phyloP scores from a whole-genome alignment of 2,329 filamentous ascomycete species.

The Pseudonectria buxi region DNA sequence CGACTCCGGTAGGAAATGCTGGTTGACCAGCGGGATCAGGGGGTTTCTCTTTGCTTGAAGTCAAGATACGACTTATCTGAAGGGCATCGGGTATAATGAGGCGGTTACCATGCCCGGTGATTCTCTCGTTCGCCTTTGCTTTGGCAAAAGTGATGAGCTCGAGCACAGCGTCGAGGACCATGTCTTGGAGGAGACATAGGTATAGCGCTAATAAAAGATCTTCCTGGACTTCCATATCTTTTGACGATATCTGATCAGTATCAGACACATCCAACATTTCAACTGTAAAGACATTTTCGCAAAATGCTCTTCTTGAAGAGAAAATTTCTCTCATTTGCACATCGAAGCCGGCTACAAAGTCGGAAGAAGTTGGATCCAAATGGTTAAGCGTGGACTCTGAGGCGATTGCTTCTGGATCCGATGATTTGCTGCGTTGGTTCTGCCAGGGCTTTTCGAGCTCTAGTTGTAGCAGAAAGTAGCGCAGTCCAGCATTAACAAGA shows the following conservation, averaged over 20 bases:
- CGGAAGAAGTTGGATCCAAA: constrained; percentile 1
- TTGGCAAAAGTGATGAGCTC: constrained; percentile 5
- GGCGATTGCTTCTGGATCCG: background rate
- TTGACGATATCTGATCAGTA: background rate
- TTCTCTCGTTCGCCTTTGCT: constrained; percentile 2
- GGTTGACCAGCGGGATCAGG: background rate
- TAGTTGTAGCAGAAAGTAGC: constrained; percentile 5
- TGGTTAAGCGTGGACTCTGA: background rate
- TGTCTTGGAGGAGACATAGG: constrained; percentile 4
- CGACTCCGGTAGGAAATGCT: background rate
- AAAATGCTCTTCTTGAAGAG: constrained; percentile 1
- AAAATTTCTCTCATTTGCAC: constrained; percentile 3
- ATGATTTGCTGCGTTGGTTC: background rate
- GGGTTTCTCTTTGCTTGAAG: background rate
- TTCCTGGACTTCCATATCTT: constrained; percentile 3
- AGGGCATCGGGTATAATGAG: constrained; percentile 1
- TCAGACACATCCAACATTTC: constrained; percentile 1
- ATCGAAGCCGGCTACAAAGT: constrained; percentile 1
- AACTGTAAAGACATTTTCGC: constrained; percentile 2
- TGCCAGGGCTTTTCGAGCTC: background rate
- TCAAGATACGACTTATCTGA: too few relatives aligned
- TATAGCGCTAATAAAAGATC: constrained; percentile 6
- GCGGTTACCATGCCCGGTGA: background rate
- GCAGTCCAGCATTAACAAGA: constrained; percentile 2
- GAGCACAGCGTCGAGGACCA: constrained; percentile 5